Evolutionary conservation across 2,329 filamentous ascomycete genomes (phyloP).

Genomic region (Fusarium sp.): DNA sequence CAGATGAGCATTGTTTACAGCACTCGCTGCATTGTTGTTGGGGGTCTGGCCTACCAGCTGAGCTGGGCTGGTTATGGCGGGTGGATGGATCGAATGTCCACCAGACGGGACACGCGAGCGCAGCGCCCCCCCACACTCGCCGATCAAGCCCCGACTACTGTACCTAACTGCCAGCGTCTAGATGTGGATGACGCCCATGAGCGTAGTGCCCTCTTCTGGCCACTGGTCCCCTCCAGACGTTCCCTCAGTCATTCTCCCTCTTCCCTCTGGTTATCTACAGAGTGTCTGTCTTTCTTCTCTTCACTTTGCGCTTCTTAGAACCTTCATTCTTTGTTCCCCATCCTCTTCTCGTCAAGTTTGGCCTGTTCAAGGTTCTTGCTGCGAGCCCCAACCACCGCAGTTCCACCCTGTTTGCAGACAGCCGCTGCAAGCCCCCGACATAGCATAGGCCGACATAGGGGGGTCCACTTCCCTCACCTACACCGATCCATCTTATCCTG

Average conservation of each 20-base stretch:
- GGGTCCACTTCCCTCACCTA: constrained; percentile 40
- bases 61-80: constrained; percentile 19
- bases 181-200: constrained; percentile 36
- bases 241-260: constrained; percentile 19
- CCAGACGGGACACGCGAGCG: constrained; percentile 33
- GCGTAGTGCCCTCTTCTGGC: constrained; percentile 32
- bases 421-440: constrained; percentile 34
- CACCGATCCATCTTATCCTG: constrained; percentile 41
- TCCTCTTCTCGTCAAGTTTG: constrained; percentile 1
- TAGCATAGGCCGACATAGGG: constrained; percentile 30
- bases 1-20: constrained; percentile 4
- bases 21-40: constrained; percentile 10
- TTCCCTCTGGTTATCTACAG: constrained; percentile 15
- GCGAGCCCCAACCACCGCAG: constrained; percentile 10
- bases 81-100: constrained; percentile 23
- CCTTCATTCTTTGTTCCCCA: constrained; percentile 2
- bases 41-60: constrained; percentile 25
- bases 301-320: constrained; percentile 7
- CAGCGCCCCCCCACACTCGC: constrained; percentile 26
- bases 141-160: constrained; percentile 32
- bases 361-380: constrained; percentile 7
- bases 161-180: constrained; percentile 3
- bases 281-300: constrained; percentile 6
- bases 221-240: constrained; percentile 20
- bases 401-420: constrained; percentile 17